These are phyloP conservation scores for Magnaporthales sp. DNA, from an alignment of 2,329 filamentous ascomycete species.

Conservation along the genomic window DNA sequence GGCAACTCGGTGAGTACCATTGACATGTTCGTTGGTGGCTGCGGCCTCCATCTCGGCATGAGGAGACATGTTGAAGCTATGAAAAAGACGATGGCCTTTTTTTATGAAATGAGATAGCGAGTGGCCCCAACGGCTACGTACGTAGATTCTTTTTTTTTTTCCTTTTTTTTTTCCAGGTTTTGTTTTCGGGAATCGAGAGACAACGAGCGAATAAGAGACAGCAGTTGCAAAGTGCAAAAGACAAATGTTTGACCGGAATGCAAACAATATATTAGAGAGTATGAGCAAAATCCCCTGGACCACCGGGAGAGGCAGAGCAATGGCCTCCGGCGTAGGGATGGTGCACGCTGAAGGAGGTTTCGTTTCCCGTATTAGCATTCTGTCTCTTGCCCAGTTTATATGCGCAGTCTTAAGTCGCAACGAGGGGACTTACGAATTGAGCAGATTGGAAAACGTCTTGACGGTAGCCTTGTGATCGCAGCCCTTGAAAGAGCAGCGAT, in stretches of 20 bases:
- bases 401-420: background rate
- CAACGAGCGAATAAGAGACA: background rate
- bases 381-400: slow-evolving; percentile 6
- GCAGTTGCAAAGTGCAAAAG: background rate
- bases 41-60: slow-evolving; percentile 61
- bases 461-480: slow-evolving; percentile 54
- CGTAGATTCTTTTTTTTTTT: no score
- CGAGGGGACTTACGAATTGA: slow-evolving; percentile 73
- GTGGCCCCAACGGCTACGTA: background rate
- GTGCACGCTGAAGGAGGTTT: slow-evolving; percentile 56
- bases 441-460: slow-evolving; percentile 98
- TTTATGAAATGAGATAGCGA: background rate
- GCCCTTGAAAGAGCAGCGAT: slow-evolving; percentile 19
- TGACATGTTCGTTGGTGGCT: slow-evolving; percentile 46
- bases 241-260: background rate
- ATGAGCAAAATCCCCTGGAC: slow-evolving; percentile 62
- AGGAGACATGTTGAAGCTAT: slow-evolving; percentile 69
- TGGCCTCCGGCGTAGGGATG: slow-evolving; percentile 95
- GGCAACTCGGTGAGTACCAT: slow-evolving; percentile 28
- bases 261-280: slow-evolving; percentile 38
- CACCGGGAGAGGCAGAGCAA: slow-evolving; percentile 82
- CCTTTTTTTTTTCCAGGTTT: no score
- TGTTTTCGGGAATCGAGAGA: no score
- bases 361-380: background rate
- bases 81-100: background rate